These are phyloP conservation scores for Yarrowia divulgata DNA, from an alignment of 805 yeast species.

Conservation along the genomic window DNA sequence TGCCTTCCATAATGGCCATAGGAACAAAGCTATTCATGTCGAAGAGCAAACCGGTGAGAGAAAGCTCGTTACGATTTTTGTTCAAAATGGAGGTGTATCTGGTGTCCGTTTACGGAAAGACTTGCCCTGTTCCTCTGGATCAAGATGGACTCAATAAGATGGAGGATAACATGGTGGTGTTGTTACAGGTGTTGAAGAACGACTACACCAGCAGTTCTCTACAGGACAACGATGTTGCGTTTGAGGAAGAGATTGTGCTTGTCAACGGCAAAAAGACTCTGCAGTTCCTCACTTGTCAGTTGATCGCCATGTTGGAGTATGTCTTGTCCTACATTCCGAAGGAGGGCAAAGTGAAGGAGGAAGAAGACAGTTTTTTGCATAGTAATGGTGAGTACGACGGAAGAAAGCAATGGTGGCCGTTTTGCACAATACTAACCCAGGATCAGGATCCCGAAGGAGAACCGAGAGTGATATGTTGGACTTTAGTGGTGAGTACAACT, in stretches of 20 bases:
- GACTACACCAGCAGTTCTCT: conserved; percentile 10
- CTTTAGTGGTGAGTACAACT: conserved; percentile 6
- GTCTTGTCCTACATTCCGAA: neutral
- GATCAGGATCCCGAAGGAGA: neutral
- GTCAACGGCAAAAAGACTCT: neutral
- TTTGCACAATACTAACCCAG: neutral
- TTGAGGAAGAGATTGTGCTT: conserved; percentile 7
- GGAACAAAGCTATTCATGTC: neutral
- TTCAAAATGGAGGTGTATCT: conserved; percentile 2
- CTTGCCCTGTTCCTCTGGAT: conserved; percentile 13
- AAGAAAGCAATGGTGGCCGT: too few species aligned
- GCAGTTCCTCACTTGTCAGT: neutral
- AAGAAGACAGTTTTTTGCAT: neutral
- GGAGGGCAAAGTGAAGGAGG: conserved; percentile 4
- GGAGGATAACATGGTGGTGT: neutral
- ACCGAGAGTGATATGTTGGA: conserved; percentile 4
- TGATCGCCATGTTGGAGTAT: conserved; percentile 21
- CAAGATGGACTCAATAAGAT: neutral
- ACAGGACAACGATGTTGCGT: conserved; percentile 15
- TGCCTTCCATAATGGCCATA: neutral
- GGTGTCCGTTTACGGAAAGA: neutral
- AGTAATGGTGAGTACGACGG: neutral
- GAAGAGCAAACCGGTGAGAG: neutral
- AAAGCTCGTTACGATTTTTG: neutral
- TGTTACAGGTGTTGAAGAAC: neutral